phyloP scores from a whole-genome alignment of 2,329 filamentous ascomycete genomes.

The Periconia sp. region DNA sequence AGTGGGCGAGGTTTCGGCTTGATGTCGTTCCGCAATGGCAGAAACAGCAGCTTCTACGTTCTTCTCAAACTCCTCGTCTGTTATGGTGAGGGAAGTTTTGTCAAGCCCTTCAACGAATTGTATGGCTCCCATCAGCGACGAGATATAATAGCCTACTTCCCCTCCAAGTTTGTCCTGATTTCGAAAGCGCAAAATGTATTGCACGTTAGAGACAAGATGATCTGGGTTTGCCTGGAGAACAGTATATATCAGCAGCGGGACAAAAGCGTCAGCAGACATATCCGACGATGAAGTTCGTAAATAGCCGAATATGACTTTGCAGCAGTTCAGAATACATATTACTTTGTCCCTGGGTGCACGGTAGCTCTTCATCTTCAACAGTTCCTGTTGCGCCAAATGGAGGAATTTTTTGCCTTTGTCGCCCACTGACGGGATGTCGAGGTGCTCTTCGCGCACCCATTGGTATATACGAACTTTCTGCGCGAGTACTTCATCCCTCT shows the following conservation, averaged over 20 bases:
- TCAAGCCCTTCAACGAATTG: slow-evolving; percentile 98
- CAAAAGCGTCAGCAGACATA: slow-evolving; percentile 93
- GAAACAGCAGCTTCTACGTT: slow-evolving; percentile 97
- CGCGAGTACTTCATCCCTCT: slow-evolving; percentile 90
- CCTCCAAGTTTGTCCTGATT: slow-evolving; percentile 97
- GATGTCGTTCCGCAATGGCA: slow-evolving; percentile 88
- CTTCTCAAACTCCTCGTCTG: slow-evolving; percentile 90
- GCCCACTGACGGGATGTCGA: slow-evolving; percentile 84
- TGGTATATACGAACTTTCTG: slow-evolving; percentile 97
- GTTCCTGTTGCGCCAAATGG: slow-evolving; percentile 85
- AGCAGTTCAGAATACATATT: slow-evolving; percentile 96
- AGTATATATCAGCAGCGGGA: slow-evolving; percentile 87
- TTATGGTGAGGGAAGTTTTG: slow-evolving; percentile 87
- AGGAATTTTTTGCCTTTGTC: slow-evolving; percentile 89
- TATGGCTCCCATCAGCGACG: slow-evolving; percentile 91
- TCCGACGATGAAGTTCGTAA: slow-evolving; percentile 91
- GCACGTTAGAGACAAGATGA: slow-evolving; percentile 93
- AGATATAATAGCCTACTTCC: slow-evolving; percentile 98
- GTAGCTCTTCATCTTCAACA: slow-evolving; percentile 95
- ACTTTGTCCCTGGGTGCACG: slow-evolving; percentile 97
- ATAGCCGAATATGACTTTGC: slow-evolving; percentile 97
- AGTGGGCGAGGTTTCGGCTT: slow-evolving; percentile 46
- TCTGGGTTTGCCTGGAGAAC: slow-evolving; percentile 93
- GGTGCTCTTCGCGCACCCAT: slow-evolving; percentile 89
- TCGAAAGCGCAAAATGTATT: slow-evolving; percentile 95